Base-by-base conservation (phyloP, 805 yeast genomes). In the Saccharomyces paradoxus region DNA sequence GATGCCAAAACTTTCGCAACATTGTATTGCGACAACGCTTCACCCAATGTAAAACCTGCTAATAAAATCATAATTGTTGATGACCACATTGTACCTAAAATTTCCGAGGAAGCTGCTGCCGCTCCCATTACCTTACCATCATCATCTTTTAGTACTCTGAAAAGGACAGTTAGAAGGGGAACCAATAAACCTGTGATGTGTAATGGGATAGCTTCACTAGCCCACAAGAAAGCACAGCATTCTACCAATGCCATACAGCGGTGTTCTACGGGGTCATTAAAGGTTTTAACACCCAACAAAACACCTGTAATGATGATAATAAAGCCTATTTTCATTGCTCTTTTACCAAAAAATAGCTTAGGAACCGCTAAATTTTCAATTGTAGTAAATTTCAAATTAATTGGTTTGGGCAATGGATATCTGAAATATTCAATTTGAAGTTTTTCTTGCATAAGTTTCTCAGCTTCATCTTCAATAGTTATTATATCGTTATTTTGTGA, bases 11-110 rank as follows among this genome's bases (percentile, higher is more conserved):
- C 81, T 66, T 86, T 89, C 54, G 97, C 97, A 54, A 91, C 80
- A 64, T 89, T 86, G 72, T 88, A 89, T 72, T 90, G 91, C 50
- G 96, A 86, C 56, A 91, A 75, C 1, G 96, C 97, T 30, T 95
- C 97, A 48, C 97, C 97, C 58, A 91, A 74, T 0, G 97, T 85
- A 71, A 91, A 91, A 4, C 98, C 98, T 55, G 97, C 97, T 21
- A 91, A 73, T 53, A 91, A 74, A 41, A 92, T 80, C 86, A 90
- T 82, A 62, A 92, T 89, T 6, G 92, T 91, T 0, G 97, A 88
- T 2, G 92, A 84, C 97, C 97, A 91, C 98, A 91, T 92, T 44
- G 86, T 74, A 4, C 86, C 71, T 54, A 94, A 81, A 53, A 91
- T 86, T 63, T 77, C 84, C 53, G 81, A 75, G 1, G 80, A 74